These are phyloP conservation scores for Picea abies DNA, from an alignment of 83 land plant genomes.

Conservation along the genomic window DNA sequence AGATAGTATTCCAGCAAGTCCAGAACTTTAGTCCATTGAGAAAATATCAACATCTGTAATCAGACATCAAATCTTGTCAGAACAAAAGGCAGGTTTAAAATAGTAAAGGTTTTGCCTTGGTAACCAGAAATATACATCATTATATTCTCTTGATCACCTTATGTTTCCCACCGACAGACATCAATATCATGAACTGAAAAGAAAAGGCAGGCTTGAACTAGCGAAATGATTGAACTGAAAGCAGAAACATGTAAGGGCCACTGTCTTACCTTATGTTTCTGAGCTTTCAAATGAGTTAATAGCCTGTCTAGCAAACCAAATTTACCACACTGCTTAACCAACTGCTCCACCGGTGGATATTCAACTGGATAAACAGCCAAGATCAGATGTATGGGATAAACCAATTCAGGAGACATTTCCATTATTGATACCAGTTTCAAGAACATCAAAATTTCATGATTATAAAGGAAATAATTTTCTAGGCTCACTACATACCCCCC, in stretches of 20 bases:
- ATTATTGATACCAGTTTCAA: neutral
- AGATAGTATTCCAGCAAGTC: constrained; percentile 89
- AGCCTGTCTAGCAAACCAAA: constrained; percentile 80
- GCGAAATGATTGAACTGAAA: neutral
- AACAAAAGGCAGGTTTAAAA: constrained; percentile 5
- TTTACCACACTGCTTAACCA: constrained; percentile 90
- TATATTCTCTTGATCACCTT: neutral
- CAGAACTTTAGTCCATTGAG: constrained; percentile 89
- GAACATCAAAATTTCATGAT: neutral
- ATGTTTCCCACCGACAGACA: too few relatives aligned
- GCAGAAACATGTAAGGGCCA: neutral
- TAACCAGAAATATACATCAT: neutral
- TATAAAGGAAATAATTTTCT: neutral
- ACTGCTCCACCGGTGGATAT: constrained; percentile 77
- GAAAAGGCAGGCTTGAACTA: neutral
- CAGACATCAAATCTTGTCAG: neutral
- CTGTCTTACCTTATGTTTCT: constrained; percentile 75
- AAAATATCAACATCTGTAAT: constrained; percentile 83
- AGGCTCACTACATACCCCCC: too few relatives aligned
- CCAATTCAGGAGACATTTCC: neutral
- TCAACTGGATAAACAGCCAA: constrained; percentile 33
- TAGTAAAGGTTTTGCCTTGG: neutral
- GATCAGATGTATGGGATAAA: neutral
- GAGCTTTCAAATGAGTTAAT: constrained; percentile 43
- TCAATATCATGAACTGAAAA: neutral